Conservation (phyloP, 768 basidiomycete species). For the Scleroderma bovista region DNA sequence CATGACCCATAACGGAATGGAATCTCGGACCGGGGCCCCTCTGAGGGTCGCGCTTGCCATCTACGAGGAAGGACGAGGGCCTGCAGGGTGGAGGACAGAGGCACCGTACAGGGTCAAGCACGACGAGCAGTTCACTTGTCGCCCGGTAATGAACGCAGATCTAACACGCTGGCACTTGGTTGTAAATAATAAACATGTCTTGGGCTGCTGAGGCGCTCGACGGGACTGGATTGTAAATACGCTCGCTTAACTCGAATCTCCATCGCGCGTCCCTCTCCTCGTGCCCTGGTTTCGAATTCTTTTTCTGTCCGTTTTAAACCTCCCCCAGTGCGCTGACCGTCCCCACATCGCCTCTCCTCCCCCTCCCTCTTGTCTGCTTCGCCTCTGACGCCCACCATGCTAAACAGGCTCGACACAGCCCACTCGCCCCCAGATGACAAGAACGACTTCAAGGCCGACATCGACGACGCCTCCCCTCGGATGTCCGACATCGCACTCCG, state of each 20-base stretch:
- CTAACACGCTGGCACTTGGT: too few relatives aligned
- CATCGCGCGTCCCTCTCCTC: conserved; percentile 51
- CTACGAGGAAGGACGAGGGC: conserved; percentile 20
- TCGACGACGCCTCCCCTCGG: conserved; percentile 33
- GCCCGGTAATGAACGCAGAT: conserved; percentile 33
- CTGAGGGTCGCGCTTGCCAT: conserved; percentile 15
- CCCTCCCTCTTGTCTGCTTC: conserved; percentile 10
- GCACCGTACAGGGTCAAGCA: conserved; percentile 34
- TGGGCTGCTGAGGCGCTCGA: conserved; percentile 15
- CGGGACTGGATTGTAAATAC: conserved; percentile 32
- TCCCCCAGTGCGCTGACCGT: conserved; percentile 14
- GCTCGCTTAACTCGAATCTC: conserved; percentile 35
- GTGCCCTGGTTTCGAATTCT: conserved; percentile 64
- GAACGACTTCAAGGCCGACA: conserved; percentile 32
- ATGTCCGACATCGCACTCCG: conserved; percentile 65
- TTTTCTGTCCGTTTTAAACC: conserved; percentile 59
- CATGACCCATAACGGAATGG: conserved; percentile 16
- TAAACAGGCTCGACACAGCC: conserved; percentile 23
- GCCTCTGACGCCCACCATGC: too few relatives aligned
- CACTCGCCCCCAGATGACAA: conserved; percentile 32
- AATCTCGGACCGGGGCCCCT: conserved; percentile 17
- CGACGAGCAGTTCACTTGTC: conserved; percentile 9
- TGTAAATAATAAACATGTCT: background rate
- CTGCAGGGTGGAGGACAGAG: conserved; percentile 27
- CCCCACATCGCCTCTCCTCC: conserved; percentile 15